Evolutionary conservation across 225 moss, liverwort and hornwort species (phyloP), one percentile per base, ranked within the genome.

Genomic region (Physcomitrellopsis africana): DNA sequence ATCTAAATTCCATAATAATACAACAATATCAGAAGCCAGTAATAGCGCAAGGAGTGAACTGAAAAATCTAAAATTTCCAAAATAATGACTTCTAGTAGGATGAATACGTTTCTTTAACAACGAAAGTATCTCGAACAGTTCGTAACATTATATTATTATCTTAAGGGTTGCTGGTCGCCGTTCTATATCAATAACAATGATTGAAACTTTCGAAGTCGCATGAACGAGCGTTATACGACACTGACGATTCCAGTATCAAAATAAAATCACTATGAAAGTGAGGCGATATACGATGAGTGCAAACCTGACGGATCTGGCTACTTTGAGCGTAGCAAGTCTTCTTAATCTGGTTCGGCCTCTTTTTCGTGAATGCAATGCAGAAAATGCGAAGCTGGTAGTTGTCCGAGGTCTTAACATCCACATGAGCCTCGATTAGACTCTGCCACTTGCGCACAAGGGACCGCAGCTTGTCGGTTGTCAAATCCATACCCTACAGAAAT

Each of bases 391-490:
- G 68, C 72, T 79, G 82, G 53, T 73, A 85, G 73, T 85, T 85
- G 60, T 85, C 68, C 79, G 82, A 22, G 82, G 82, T 8, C 79
- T 72, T 70, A 79, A 81, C 51, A 85, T 82, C 76, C 79, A 64
- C 24, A 37, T 37, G 32, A 37, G 32, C 32, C 32, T 37, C 32
- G 7, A 37, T 37, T 2, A 37, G 32, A 78, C 82, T 72, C 29
- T 85, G 88, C 88, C 88, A 89, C 83, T 89, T 89, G 56, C 86
- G 86, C 76, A 89, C 88, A 72, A 89, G 70, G 44, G 88, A 89
- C 70, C 88, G 78, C 53, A 89, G 77, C 81, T 89, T 89, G 72
- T 89, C 88, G 23, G 88, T 86, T 3, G 88, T 86, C 76, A 89
- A 86, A 68, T 86, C 88, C 88, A 89, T 83, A 42, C 86, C 88